phyloP scores from a whole-genome alignment of 2,329 filamentous ascomycete species.

The Penicillium sp. region DNA sequence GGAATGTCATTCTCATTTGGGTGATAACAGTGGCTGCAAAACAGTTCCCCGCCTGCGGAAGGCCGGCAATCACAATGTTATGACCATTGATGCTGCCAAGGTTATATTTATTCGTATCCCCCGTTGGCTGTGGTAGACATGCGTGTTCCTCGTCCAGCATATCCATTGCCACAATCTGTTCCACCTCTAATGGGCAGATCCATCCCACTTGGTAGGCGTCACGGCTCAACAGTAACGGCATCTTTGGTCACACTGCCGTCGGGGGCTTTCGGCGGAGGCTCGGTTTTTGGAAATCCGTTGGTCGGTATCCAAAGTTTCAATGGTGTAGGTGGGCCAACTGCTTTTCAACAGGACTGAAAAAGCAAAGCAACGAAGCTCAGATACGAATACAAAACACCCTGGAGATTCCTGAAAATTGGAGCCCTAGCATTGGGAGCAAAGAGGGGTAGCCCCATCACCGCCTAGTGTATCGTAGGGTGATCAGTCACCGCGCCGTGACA shows the following conservation, averaged over 20 bases:
- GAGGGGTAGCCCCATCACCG: too few relatives aligned
- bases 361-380: too few relatives aligned
- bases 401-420: too few relatives aligned
- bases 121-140: conserved; percentile 6
- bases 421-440: too few relatives aligned
- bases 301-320: too few relatives aligned
- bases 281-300: too few relatives aligned
- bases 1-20: conserved; percentile 22
- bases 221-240: background rate
- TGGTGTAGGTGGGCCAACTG: too few relatives aligned
- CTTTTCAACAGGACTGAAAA: too few relatives aligned
- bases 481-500: too few relatives aligned
- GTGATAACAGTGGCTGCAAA: conserved; percentile 19
- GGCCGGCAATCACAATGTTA: conserved; percentile 22
- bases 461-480: too few relatives aligned
- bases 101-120: conserved; percentile 17
- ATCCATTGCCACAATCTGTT: conserved; percentile 21
- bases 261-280: too few relatives aligned
- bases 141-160: conserved; percentile 21
- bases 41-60: conserved; percentile 12
- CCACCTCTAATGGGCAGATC: conserved; percentile 20
- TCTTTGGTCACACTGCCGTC: background rate
- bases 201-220: conserved; percentile 19
- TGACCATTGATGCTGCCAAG: conserved; percentile 20
- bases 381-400: too few relatives aligned